A percentile compares a stretch with the other conserved stretches of the same genome.
Evolutionary conservation across 148 eudicot genomes (phyloP).

Genomic region (Vaccinium macrocarpon): DNA sequence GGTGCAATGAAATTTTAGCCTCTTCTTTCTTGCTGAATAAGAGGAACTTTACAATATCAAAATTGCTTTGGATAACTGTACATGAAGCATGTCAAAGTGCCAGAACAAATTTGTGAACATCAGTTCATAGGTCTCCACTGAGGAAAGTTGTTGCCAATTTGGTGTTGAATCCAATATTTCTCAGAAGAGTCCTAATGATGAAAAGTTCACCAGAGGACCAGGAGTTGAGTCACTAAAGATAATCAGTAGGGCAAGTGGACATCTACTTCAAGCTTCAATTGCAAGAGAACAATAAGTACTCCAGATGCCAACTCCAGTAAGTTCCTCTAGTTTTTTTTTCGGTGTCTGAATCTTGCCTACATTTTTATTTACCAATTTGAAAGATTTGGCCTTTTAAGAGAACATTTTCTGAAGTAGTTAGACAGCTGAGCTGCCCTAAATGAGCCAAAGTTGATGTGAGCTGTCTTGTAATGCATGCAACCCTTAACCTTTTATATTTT

Average conservation of each 20-base stretch:
- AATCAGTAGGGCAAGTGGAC: neutral
- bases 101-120: too few species aligned
- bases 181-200: neutral
- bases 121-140: neutral
- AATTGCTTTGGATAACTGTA: neutral
- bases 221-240: too few species aligned
- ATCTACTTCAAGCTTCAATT: neutral
- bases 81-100: neutral
- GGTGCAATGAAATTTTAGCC: neutral
- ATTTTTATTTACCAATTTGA: neutral
- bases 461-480: neutral
- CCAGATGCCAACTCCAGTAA: constrained; percentile 14
- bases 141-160: neutral
- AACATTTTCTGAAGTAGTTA: neutral
- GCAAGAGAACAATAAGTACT: neutral
- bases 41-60: neutral
- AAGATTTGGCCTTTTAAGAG: neutral
- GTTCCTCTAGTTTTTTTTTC: neutral
- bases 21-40: neutral
- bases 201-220: too few species aligned
- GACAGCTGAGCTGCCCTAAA: neutral
- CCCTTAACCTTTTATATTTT: too few species aligned
- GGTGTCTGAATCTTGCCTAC: neutral
- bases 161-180: neutral
- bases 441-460: neutral